Evolutionary conservation across 768 basidiomycete genomes (phyloP), one percentile per base, ranked within the genome.

Genomic region (Lyophyllum decastes): DNA sequence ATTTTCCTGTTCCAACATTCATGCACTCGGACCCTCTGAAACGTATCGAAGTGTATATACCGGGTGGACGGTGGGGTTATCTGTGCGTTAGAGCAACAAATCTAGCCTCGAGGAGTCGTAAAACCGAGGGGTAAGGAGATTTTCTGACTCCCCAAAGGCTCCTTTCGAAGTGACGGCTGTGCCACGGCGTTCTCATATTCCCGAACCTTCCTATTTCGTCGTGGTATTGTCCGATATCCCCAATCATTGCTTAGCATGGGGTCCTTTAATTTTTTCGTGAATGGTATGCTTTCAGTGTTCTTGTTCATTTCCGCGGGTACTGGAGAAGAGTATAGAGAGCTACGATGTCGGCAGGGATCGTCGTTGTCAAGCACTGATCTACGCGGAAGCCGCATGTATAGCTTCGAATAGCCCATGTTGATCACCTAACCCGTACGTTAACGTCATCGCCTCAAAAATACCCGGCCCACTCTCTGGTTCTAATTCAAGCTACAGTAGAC

Each of bases 391-490:
- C 38, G 70, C 68, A 4, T 68, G 69, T 76, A 88, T 78, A 1
- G 72, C 65, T 38, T 72, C 68, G 56, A 79, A 89, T 7, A 94
- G 72, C 0, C 84, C 89, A 69, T 95, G 92, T 61, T 92, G 87
- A 55, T 89, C 87, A 1, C 94, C 94, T 0, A 97, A 73, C 3
- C 83, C 83, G 64, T 96, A 98, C 2, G 92, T 91, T 47, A 95
- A 70, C 0, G 91, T 90, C 80, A 92, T 82, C 51, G 77, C 73
- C 55, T 89, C 80, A 49, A 93, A 81, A 24, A 93, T 78, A 0
- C 79, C 78, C 1, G 80, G 78, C 0, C 77, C 78, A 11, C 73
- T 72, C 4, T 80, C 72, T 0, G 82, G 65, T 58, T 89, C 89
- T n/a, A 95, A 79, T 82, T 95, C 69, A 27, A 74, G 68, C 72